A percentile compares a stretch with the other conserved stretches of the same genome.
phyloP scores from a whole-genome alignment of 2,329 filamentous ascomycete species.

The Diplodia intermedia region DNA sequence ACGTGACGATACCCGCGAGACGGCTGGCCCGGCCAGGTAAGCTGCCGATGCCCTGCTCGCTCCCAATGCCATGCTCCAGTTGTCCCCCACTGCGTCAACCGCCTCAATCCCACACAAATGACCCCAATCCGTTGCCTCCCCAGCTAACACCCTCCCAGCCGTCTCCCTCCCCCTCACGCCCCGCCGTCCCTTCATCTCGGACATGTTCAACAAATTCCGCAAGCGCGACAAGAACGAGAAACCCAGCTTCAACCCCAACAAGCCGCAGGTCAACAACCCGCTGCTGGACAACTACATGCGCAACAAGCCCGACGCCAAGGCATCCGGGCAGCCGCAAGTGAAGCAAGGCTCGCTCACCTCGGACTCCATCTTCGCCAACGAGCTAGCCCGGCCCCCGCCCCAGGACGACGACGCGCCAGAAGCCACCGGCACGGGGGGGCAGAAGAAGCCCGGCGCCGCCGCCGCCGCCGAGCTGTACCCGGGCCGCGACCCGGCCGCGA shows the following conservation, averaged over 20 bases:
- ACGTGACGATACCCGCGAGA: conserved; percentile 67
- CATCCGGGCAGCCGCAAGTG: conserved; percentile 36
- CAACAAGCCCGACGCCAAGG: conserved; percentile 32
- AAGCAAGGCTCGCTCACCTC: conserved; percentile 53
- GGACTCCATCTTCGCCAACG: conserved; percentile 61
- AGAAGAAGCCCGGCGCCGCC: neutral
- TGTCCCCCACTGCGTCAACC: neutral
- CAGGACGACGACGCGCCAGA: conserved; percentile 34
- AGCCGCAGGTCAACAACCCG: conserved; percentile 52
- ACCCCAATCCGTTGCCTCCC: neutral
- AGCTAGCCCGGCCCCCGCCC: conserved; percentile 24
- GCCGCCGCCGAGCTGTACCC: conserved; percentile 15
- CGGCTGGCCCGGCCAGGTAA: conserved; percentile 67
- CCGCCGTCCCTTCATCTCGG: conserved; percentile 24
- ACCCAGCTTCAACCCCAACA: neutral
- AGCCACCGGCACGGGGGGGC: conserved; percentile 16
- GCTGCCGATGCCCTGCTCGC: conserved; percentile 35
- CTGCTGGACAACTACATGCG: conserved; percentile 67
- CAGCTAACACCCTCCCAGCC: conserved; percentile 13
- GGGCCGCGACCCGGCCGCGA: conserved; percentile 54
- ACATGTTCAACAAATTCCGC: conserved; percentile 22
- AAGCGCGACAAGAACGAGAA: conserved; percentile 13
- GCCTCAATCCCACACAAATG: neutral
- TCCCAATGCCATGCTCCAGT: neutral
- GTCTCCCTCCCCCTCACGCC: conserved; percentile 26